Evolutionary conservation across 2,329 filamentous ascomycete species (phyloP).

Genomic region (Xylariaceae sp.): DNA sequence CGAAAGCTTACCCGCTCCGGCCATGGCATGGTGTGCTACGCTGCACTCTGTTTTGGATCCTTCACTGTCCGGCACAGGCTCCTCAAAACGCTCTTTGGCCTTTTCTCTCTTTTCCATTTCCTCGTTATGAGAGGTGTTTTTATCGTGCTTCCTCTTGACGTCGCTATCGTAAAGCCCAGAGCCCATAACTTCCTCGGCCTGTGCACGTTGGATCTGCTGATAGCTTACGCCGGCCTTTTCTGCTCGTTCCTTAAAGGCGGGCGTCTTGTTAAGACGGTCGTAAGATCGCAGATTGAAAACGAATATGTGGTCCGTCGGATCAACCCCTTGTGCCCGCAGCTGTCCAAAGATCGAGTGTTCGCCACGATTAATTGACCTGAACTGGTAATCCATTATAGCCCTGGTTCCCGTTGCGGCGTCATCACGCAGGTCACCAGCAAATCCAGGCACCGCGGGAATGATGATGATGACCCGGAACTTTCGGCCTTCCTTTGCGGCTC

Average conservation of each 20-base stretch:
- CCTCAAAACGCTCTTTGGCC: conserved; percentile 50
- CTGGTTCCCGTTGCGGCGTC: conserved; percentile 78
- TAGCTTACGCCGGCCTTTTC: conserved; percentile 78
- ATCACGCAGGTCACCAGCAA: conserved; percentile 82
- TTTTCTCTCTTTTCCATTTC: conserved; percentile 36
- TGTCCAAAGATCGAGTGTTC: conserved; percentile 85
- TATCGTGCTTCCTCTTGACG: conserved; percentile 41
- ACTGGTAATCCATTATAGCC: conserved; percentile 98
- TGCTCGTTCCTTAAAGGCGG: conserved; percentile 66
- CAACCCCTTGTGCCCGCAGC: conserved; percentile 65
- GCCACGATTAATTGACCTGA: conserved; percentile 89
- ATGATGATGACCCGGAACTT: conserved; percentile 89
- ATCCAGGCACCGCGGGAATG: conserved; percentile 88
- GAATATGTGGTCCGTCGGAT: conserved; percentile 78
- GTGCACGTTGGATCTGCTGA: conserved; percentile 76
- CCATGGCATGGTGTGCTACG: conserved; percentile 78
- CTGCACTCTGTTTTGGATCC: conserved; percentile 40
- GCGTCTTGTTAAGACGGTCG: conserved; percentile 82
- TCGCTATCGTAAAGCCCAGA: conserved; percentile 61
- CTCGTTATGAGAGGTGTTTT: conserved; percentile 43
- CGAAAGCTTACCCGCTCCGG: conserved; percentile 52
- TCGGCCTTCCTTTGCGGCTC: conserved; percentile 71
- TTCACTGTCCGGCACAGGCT: conserved; percentile 35
- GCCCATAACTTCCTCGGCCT: conserved; percentile 84
- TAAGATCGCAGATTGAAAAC: conserved; percentile 92